Evolutionary conservation across 495 filamentous ascomycete species (phyloP).

Genomic region (Aspergillus campestris): DNA sequence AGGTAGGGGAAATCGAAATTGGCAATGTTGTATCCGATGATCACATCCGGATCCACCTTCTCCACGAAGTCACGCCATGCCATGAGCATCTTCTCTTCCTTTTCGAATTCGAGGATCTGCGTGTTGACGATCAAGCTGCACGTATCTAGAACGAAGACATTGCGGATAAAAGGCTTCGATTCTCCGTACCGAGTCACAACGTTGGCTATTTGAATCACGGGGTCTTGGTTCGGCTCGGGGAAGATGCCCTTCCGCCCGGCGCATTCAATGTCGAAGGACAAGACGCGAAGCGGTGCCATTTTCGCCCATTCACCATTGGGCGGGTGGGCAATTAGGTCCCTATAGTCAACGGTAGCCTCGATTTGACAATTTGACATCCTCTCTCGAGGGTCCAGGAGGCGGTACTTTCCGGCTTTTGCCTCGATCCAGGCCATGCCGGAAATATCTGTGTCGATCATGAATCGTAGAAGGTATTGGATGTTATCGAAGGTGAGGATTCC

Average conservation of each 20-base stretch:
- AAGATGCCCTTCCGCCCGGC: slow-evolving; percentile 96
- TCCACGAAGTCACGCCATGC: slow-evolving; percentile 85
- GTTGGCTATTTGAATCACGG: slow-evolving; percentile 97
- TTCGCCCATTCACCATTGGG: slow-evolving; percentile 96
- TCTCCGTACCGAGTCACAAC: slow-evolving; percentile 96
- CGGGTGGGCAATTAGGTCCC: slow-evolving; percentile 75
- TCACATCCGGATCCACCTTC: slow-evolving; percentile 91
- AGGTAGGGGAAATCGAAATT: slow-evolving; percentile 99
- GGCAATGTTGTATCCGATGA: slow-evolving; percentile 97
- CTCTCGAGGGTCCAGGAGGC: slow-evolving; percentile 48
- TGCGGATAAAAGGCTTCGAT: slow-evolving; percentile 87
- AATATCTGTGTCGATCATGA: slow-evolving; percentile 95
- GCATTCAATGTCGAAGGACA: slow-evolving; percentile 99
- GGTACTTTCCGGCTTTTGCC: slow-evolving; percentile 65
- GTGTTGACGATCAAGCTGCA: slow-evolving; percentile 93
- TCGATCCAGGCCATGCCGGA: slow-evolving; percentile 98
- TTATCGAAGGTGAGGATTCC: slow-evolving; percentile 83
- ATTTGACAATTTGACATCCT: slow-evolving; percentile 90
- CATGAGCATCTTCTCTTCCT: slow-evolving; percentile 78
- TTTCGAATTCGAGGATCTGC: slow-evolving; percentile 72
- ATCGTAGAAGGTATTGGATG: slow-evolving; percentile 88
- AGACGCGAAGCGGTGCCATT: slow-evolving; percentile 87
- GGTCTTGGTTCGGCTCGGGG: slow-evolving; percentile 81
- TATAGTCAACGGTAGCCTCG: slow-evolving; percentile 75
- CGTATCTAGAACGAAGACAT: slow-evolving; percentile 89